Evolutionary conservation across 345 rosid species (phyloP), one percentile per base, ranked within the genome.

Genomic region (Chamaenerion angustifolium): DNA sequence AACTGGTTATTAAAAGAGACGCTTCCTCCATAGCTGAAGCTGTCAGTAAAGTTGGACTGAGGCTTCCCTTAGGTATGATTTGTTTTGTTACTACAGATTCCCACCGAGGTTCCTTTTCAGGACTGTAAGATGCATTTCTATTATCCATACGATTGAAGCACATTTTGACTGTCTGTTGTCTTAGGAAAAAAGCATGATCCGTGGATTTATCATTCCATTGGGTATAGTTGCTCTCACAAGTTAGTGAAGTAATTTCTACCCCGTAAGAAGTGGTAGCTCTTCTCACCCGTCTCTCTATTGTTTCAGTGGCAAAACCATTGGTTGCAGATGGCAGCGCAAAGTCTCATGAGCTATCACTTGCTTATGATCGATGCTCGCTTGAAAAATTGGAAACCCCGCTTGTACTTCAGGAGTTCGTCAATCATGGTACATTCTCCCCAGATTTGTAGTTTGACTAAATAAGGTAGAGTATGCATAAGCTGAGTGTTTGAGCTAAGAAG

Each of bases 341-440:
- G 76, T 89, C 97, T 11, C 97, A 85, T 54, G 73, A 85, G 58
- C 45, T 89, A 61, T 89, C 65, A 60, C 90, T 89, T 59, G 94
- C 85, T 7, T 79, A 82, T 56, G 90, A 89, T 68, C 63, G 62
- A 47, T 68, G 47, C 56, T 82, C 94, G 44, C 83, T 85, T 44
- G 60, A 78, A 47, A 76, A 79, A 68, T 90, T 89, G 42, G 88
- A 85, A 54, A 93, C 95, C 25, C 97, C 97, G 10, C 43, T 85
- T 68, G 78, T 85, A 21, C 73, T 89, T 25, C 97, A 89, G 65
- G 97, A 89, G 74, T 89, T 89, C 69, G 83, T 89, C 3, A 85
- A 85, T 68, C 97, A 89, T 66, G 95, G 97, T 89, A 88, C 35
- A 0, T 0, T 60, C 16, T 49, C 62, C 47, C 49, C 37, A 31